Evolutionary conservation across 805 yeast genomes (phyloP).

Genomic region (Kazachstania taianensis): DNA sequence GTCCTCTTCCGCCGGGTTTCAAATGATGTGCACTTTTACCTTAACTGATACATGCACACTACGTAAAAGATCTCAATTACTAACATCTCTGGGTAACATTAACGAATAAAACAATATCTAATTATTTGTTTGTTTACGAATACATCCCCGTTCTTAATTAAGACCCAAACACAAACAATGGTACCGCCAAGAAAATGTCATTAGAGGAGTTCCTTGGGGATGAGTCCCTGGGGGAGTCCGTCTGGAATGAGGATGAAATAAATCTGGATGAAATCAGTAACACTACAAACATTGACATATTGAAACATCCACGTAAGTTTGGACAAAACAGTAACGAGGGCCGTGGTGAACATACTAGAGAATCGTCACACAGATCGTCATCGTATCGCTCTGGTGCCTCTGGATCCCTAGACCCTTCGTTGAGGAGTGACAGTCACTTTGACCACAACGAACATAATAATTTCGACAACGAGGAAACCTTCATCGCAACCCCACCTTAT

Average conservation of each 20-base stretch:
- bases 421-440: too few species aligned
- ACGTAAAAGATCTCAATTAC: too few species aligned
- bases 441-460: not conserved
- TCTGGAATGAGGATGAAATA: constrained; percentile 29
- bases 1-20: too few species aligned
- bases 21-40: too few species aligned
- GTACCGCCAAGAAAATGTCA: constrained; percentile 34
- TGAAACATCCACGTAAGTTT: too few species aligned
- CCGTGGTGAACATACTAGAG: not conserved
- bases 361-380: not conserved
- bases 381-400: not conserved
- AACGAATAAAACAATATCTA: too few species aligned
- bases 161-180: constrained; percentile 10
- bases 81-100: too few species aligned
- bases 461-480: not conserved
- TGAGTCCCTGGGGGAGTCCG: constrained; percentile 30
- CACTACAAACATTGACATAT: constrained; percentile 24
- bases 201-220: constrained; percentile 38
- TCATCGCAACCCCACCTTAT: constrained; percentile 40
- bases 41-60: too few species aligned
- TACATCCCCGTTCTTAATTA: too few species aligned
- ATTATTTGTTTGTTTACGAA: not conserved
- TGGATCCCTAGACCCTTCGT: not conserved
- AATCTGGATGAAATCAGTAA: constrained; percentile 26
- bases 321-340: not conserved